Base-by-base conservation (phyloP, 139 green algal species). In the Tetradesmus lagerheimii region DNA sequence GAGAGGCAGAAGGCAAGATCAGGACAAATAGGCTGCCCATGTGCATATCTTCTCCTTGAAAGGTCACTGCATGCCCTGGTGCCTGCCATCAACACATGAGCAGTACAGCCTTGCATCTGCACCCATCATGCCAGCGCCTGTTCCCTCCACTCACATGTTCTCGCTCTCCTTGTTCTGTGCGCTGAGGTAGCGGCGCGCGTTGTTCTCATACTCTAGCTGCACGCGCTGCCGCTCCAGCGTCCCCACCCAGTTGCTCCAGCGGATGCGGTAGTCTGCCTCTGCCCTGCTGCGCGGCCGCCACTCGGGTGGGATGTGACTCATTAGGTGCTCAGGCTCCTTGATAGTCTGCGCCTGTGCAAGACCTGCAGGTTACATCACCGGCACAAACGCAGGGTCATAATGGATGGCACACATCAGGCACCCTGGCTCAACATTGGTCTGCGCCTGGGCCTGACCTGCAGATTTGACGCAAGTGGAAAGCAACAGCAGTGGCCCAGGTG, bases 261-360 rank as follows among this genome's bases (percentile, higher is more conserved):
- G 67, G 25, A 88, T 64, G 29, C 41, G 41, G 38, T 88, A 88
- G 23, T 88, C 83, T 43, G 83, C 83, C 39, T 88, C 83, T 41
- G n/a, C n/a, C 15, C 83, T 34, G 64, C 64, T 88, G 9, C 25
- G 20, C 6, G 83, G 64, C 38, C 83, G 37, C 37, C n/a, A 64
- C 38, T 80, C 27, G 4, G 64, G 83, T 4, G 83, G 83, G 1
- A 88, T 66, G 29, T 67, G 47, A 37, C 75, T 34, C 37, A 64
- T 77, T 25, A 43, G 38, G 35, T 35, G 62, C 11, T 80, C 83
- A 41, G 83, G 83, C 23, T 62, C 38, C 0, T 23, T 37, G 2
- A n/a, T 64, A 1, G 64, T 80, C 27, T n/a, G 15, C 1, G 83
- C 83, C 35, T 45, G 41, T 16, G 62, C 37, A 4, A 88, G 38